Base-by-base conservation (phyloP, 192 early-diverging fungal genomes). In the Gamsiella multidivaricata region DNA sequence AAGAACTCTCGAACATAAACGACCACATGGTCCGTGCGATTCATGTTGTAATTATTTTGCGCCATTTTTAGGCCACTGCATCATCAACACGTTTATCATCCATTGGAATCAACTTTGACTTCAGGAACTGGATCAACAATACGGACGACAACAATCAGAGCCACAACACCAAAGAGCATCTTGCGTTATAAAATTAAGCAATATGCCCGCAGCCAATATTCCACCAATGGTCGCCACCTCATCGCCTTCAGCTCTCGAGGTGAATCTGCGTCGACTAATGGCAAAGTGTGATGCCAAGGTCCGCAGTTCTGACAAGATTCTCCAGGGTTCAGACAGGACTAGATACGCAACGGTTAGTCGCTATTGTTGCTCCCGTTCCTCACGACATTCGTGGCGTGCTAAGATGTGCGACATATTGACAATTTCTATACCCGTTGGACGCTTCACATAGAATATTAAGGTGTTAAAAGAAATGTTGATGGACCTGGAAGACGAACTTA, bases 191-290 rank as follows among this genome's bases (percentile, higher is more conserved):
- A 41, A 43, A 26, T 22, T 49, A 23, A 7, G 33, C 36, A 41
- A 11, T 23, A 68, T 69, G 67, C 67, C 67, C 20, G 46, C 67
- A 3, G 67, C 67, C 22, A 67, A 57, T 36, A 45, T 67, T 17
- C 65, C 65, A 17, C 65, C 54, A 32, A 46, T 67, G 57, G 28
- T 56, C n/a, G 5, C 67, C 5, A 28, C 60, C 18, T 39, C 29
- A 28, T 29, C 65, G 1, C 74, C 74, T 3, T 68, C 74, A 3
- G 47, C 67, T 11, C 32, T 64, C 12, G 74, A 78, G 26, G 49
- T 78, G 29, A 78, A 78, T 31, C 45, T 78, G 18, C 41, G 59
- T 1, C 74, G 74, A 20, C 60, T 78, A 31, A 63, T 78, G 60
- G 66, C 56, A 6, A 78, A 78, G 33, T 69, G 74, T 22, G 59